These are phyloP conservation scores for Camptophora hylomeconis DNA, from an alignment of 2,329 filamentous ascomycete genomes.

Conservation along the genomic window DNA sequence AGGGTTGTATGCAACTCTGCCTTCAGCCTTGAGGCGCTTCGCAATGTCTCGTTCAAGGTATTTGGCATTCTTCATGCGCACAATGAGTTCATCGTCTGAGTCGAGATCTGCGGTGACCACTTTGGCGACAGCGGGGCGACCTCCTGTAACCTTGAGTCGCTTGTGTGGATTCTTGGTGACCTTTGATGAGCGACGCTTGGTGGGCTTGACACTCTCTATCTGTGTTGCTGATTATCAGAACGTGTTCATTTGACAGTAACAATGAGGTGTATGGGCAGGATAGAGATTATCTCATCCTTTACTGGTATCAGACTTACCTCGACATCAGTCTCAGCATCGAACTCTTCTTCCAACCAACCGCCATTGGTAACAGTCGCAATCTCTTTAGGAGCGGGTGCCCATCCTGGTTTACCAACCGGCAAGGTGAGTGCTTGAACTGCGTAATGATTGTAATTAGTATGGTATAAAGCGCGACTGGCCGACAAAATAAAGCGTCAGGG, in stretches of 20 bases:
- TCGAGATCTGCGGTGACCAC: constrained; percentile 31
- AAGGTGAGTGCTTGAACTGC: neutral
- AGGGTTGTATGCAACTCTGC: constrained; percentile 29
- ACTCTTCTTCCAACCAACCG: constrained; percentile 12
- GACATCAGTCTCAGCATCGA: constrained; percentile 7
- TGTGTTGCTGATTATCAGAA: neutral
- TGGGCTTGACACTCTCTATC: constrained; percentile 3
- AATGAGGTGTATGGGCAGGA: neutral
- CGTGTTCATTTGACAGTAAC: too few relatives aligned
- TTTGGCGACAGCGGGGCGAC: constrained; percentile 29
- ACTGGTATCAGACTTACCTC: constrained; percentile 11
- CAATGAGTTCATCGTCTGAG: constrained; percentile 32
- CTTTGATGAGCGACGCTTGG: constrained; percentile 7
- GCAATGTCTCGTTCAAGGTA: constrained; percentile 31
- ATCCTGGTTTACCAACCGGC: constrained; percentile 1
- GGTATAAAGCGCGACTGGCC: neutral
- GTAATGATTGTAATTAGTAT: neutral
- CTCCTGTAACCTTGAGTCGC: constrained; percentile 34
- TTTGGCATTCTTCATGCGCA: constrained; percentile 20
- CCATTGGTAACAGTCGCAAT: constrained; percentile 2
- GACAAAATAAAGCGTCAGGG: neutral
- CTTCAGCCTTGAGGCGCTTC: constrained; percentile 27
- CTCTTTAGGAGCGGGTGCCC: constrained; percentile 4
- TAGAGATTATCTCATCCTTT: constrained; percentile 4
- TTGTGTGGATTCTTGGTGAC: constrained; percentile 21